A percentile compares a stretch with the other conserved stretches of the same genome.
Evolutionary conservation across 192 early-diverging fungal genomes (phyloP).

Genomic region (Chytriomyces sp.): DNA sequence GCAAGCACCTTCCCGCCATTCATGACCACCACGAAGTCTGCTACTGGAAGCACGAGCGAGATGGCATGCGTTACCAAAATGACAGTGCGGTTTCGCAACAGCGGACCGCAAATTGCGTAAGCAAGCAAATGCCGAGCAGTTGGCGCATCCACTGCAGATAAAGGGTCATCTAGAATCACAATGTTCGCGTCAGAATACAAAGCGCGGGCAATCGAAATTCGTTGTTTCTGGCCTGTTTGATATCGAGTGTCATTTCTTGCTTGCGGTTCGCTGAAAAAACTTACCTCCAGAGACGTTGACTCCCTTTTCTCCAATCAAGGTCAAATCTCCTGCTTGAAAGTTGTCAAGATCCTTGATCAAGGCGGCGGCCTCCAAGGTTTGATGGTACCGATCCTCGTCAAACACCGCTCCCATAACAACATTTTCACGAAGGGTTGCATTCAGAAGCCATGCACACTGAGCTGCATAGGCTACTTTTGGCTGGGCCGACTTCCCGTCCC

Average conservation of each 20-base stretch:
- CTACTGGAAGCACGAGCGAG: conserved; percentile 31
- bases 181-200: conserved; percentile 69
- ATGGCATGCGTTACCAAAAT: conserved; percentile 82
- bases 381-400: conserved; percentile 69
- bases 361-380: conserved; percentile 77
- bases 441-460: conserved; percentile 59
- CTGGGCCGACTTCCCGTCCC: neutral
- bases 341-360: conserved; percentile 76
- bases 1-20: conserved; percentile 63
- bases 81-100: conserved; percentile 72
- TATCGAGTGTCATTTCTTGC: too few species aligned
- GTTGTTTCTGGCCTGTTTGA: conserved; percentile 40
- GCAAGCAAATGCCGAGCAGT: conserved; percentile 81
- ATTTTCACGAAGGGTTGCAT: conserved; percentile 57
- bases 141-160: conserved; percentile 90
- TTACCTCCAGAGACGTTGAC: conserved; percentile 45
- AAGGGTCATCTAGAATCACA: conserved; percentile 76
- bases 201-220: conserved; percentile 61
- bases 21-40: conserved; percentile 48
- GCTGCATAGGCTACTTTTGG: conserved; percentile 72
- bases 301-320: conserved; percentile 71
- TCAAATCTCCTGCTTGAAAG: conserved; percentile 72
- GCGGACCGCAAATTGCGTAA: conserved; percentile 64
- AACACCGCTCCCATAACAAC: conserved; percentile 77
- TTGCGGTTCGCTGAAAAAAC: too few species aligned